Evolutionary conservation across 768 basidiomycete species (phyloP), one percentile per base, ranked within the genome.

Genomic region (Lentinus brumalis): DNA sequence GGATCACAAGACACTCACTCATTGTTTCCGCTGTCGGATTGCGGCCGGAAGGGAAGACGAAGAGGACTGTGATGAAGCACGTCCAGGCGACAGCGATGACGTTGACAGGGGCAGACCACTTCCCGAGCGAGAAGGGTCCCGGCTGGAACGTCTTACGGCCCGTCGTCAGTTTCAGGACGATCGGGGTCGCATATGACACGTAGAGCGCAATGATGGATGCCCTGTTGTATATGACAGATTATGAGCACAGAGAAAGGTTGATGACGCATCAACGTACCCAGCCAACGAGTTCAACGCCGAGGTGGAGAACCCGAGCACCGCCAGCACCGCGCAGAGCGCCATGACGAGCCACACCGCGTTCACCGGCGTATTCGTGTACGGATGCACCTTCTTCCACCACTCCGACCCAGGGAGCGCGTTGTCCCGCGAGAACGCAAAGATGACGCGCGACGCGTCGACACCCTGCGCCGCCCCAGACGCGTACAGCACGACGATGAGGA

Each of bases 71-170:
- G 46, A 69, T 64, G 61, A 69, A 69, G n/a, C 60, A 51, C 52
- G 63, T 62, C 68, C 68, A 69, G 6, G 62, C 60, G 8, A 67
- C 64, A 3, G 68, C 68, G 14, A 66, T 32, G 38, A 53, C 55
- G 5, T 66, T 51, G n/a, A 69, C 61, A 1, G 56, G 31, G 21
- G 45, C 59, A 14, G 50, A 62, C 57, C 59, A 67, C 26, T 60
- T 44, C 5, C 68, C 68, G 30, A 69, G 64, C 50, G 63, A 59
- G 66, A 65, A 69, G 12, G 68, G 68, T 7, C 68, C 68, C 2
- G 60, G 60, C 1, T 50, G 39, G 50, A 66, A 60, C 38, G 64
- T 58, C 21, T 49, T 11, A 21, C 61, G 35, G n/a, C 61, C 61
- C 1, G 56, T 53, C 4, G 61, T 62, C 26, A 62, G 54, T 35